phyloP scores from a whole-genome alignment of 495 filamentous ascomycete genomes.

The Xylaria sp. region DNA sequence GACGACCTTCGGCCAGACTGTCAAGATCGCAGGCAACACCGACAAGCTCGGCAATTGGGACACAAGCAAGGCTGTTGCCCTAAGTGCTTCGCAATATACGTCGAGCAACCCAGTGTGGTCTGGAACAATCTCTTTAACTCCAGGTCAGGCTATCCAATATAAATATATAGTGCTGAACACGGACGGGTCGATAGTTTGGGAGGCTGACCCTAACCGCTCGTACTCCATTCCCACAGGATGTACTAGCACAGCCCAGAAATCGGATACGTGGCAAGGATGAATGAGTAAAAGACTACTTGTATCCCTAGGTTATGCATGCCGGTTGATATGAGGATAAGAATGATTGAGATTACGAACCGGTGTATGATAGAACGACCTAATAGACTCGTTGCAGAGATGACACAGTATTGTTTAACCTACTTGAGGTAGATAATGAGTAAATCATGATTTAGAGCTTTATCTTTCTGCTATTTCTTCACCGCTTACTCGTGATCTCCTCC shows the following conservation, averaged over 20 bases:
- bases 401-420: not conserved
- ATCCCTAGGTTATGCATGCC: not conserved
- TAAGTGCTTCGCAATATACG: constrained; percentile 63
- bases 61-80: constrained; percentile 53
- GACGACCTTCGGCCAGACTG: constrained; percentile 64
- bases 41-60: constrained; percentile 65
- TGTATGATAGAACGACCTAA: not conserved
- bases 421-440: not conserved
- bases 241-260: constrained; percentile 46
- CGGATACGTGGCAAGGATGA: constrained; percentile 51
- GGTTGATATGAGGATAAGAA: not conserved
- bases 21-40: constrained; percentile 65
- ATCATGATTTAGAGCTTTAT: not conserved
- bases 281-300: not conserved
- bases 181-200: constrained; percentile 66
- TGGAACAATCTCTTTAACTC: constrained; percentile 56
- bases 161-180: constrained; percentile 69
- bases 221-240: constrained; percentile 63
- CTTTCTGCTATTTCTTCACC: not conserved
- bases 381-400: not conserved
- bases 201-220: constrained; percentile 67
- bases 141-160: constrained; percentile 65
- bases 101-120: constrained; percentile 64
- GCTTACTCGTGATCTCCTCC: constrained; percentile 27
- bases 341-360: not conserved